Evolutionary conservation across 257 asterid genomes (phyloP).

Genomic region (Nicotiana paniculata): DNA sequence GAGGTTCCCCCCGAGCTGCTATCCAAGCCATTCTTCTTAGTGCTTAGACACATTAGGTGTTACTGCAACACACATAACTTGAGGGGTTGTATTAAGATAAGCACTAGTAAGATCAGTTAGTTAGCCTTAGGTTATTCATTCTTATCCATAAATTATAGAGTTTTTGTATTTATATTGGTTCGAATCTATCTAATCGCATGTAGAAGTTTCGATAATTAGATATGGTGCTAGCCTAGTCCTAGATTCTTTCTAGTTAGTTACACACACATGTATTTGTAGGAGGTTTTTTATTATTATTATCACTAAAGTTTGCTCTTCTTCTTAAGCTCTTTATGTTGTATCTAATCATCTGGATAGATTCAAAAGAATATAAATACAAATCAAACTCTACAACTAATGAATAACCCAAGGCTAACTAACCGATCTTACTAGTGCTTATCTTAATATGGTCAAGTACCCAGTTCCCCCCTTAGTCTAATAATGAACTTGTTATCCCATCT

Average conservation of each 20-base stretch:
- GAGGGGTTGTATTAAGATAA: not conserved
- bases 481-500: not conserved
- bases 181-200: not conserved
- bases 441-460: not conserved
- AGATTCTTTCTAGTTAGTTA: not conserved
- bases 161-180: no score
- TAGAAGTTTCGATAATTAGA: not conserved
- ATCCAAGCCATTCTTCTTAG: no score
- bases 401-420: not conserved
- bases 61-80: no score
- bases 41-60: no score
- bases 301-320: no score
- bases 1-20: no score
- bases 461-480: not conserved
- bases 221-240: not conserved
- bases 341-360: not conserved
- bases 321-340: no score
- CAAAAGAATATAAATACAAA: no score
- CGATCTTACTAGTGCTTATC: not conserved
- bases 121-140: not conserved
- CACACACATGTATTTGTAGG: no score
- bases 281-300: no score
- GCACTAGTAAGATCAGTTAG: not conserved
- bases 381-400: not conserved
- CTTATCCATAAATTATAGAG: not conserved